Base-by-base conservation (phyloP, 1,139 yeast species). In the Groenewaldozyma sp. region DNA sequence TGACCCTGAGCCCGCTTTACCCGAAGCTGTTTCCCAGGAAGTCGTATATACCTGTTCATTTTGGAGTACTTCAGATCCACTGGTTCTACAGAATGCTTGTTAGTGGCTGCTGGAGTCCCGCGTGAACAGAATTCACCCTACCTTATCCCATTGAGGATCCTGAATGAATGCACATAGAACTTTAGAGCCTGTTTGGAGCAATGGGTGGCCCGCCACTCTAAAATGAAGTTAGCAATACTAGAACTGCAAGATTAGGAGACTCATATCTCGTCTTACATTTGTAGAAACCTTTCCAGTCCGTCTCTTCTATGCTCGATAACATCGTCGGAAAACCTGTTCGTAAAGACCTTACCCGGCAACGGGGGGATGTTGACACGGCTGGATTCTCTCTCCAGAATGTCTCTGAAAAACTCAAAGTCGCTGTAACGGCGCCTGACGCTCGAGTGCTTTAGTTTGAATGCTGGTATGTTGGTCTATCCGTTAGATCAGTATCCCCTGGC, bases 161-260 rank as follows among this genome's bases (percentile, higher is more conserved):
- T 88, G 96, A 39, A 91, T 77, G 54, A 91, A 91, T 37, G 88
- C 82, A 44, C 81, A 78, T 49, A 91, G 69, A 1, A 83, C 76
- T 49, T 76, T 75, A n/a, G 91, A 77, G 0, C 95, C 94, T 0
- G 95, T 83, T 61, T 91, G 97, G 43, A 91, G 64, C 45, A 91
- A 64, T 1, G 98, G 98, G 59, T 91, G 98, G 7, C 95, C 94
- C 16, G 94, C 94, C 10, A 91, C 94, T 21, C 64, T 60, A 32
- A n/a, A 5, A 29, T 16, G n/a, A 32, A 31, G 21, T 26, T 33
- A 27, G n/a, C 16, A 9, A 28, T 11, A 4, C 20, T 4, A 3
- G 10, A 13, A 13, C 19, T n/a, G 22, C n/a, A n/a, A n/a, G n/a
- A n/a, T n/a, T n/a, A n/a, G n/a, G n/a, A n/a, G n/a, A n/a, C n/a